Percentiles rank a stretch among this genome's conserved stretches.
Evolutionary conservation across 2,329 filamentous ascomycete species (phyloP).

Genomic region (Emergomyces africanus): DNA sequence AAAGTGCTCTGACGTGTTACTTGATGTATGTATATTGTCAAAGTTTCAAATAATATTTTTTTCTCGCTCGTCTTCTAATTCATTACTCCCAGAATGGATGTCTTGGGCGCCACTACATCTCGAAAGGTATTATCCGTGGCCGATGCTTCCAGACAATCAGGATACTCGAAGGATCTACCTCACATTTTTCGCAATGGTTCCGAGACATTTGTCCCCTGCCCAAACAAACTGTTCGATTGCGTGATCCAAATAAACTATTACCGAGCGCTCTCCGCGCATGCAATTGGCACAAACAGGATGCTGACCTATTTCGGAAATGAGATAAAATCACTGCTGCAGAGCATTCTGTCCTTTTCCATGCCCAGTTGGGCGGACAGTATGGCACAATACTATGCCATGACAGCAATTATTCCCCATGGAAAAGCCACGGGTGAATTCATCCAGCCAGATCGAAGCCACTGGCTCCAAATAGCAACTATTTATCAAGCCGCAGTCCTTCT

Average conservation of each 20-base stretch:
- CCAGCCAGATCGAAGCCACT: slow-evolving; percentile 6
- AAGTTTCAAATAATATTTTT: background rate
- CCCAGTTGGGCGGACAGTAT: slow-evolving; percentile 8
- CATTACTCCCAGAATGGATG: slow-evolving; percentile 6
- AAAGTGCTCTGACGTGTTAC: slow-evolving; percentile 6
- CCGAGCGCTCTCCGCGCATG: slow-evolving; percentile 3
- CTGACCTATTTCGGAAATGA: background rate
- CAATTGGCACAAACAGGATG: background rate
- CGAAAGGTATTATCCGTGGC: background rate
- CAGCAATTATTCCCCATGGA: background rate
- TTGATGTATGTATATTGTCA: slow-evolving; percentile 8
- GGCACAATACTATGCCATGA: slow-evolving; percentile 1
- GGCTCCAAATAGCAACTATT: slow-evolving; percentile 8
- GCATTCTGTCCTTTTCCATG: slow-evolving; percentile 8
- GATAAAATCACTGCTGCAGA: slow-evolving; percentile 4
- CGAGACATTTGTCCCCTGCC: slow-evolving; percentile 9
- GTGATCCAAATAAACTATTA: slow-evolving; percentile 12
- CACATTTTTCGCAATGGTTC: slow-evolving; percentile 8
- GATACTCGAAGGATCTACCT: slow-evolving; percentile 7
- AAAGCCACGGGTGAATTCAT: slow-evolving; percentile 6
- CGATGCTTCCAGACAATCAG: slow-evolving; percentile 7
- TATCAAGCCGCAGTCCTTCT: slow-evolving; percentile 9
- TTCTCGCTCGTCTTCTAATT: background rate
- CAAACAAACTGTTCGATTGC: slow-evolving; percentile 8
- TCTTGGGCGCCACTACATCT: slow-evolving; percentile 8